Evolutionary conservation across 2,329 filamentous ascomycete species (phyloP).

Genomic region (Trichoderma polysporum): DNA sequence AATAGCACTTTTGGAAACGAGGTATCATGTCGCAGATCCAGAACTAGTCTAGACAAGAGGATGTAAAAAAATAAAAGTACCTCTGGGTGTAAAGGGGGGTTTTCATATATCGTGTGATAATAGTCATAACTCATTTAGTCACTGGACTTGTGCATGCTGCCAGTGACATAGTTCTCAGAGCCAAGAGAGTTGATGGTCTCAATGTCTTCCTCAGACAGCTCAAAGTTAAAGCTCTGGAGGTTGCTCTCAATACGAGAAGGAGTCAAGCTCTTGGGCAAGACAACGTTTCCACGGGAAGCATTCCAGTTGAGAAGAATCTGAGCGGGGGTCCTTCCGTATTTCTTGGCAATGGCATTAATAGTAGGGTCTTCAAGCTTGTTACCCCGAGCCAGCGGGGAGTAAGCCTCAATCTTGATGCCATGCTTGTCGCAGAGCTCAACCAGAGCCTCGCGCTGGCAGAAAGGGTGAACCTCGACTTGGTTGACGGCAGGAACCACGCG

Average conservation of each 20-base stretch:
- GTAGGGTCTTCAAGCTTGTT: conserved; percentile 54
- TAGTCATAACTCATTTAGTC: conserved; percentile 32
- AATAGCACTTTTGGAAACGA: background rate
- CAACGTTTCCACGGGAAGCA: conserved; percentile 70
- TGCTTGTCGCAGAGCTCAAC: conserved; percentile 56
- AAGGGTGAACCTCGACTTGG: conserved; percentile 79
- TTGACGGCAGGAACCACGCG: conserved; percentile 66
- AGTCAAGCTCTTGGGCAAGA: conserved; percentile 71
- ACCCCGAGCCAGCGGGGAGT: conserved; percentile 50
- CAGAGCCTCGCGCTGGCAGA: conserved; percentile 62
- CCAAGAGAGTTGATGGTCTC: conserved; percentile 58
- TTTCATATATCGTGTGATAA: background rate
- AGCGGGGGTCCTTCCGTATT: conserved; percentile 69
- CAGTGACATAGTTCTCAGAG: conserved; percentile 73
- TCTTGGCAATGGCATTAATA: conserved; percentile 61
- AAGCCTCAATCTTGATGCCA: conserved; percentile 57
- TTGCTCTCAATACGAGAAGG: conserved; percentile 66
- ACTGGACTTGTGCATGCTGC: conserved; percentile 42
- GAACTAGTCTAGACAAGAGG: background rate
- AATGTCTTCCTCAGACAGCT: conserved; percentile 62
- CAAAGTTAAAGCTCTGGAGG: conserved; percentile 60
- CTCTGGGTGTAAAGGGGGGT: background rate
- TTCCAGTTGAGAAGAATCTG: conserved; percentile 80
- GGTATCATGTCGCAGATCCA: conserved; percentile 3
- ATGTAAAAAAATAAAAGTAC: background rate